These are phyloP conservation scores for Cephalotrichum gorgonifer DNA, from an alignment of 2,329 filamentous ascomycete genomes.

Conservation along the genomic window DNA sequence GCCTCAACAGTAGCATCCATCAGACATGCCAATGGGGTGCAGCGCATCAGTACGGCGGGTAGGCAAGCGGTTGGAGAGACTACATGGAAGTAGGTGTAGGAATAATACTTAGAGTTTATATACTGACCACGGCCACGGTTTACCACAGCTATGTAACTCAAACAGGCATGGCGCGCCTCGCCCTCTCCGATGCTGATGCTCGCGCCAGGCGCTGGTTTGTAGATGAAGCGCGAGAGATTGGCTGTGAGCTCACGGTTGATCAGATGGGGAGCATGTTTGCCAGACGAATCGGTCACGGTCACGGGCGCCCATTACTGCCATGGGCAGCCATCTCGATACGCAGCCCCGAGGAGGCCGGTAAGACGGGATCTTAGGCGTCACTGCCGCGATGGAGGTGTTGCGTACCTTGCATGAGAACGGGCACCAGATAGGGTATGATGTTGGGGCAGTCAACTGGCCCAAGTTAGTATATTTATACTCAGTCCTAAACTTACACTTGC, in stretches of 20 bases:
- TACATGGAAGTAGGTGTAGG: too few relatives aligned
- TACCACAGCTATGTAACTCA: conserved; percentile 31
- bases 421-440: conserved; percentile 57
- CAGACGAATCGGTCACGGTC: conserved; percentile 50
- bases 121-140: too few relatives aligned
- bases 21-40: too few relatives aligned
- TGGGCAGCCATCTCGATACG: conserved; percentile 60
- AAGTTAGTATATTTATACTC: conserved; percentile 32
- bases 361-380: conserved; percentile 67
- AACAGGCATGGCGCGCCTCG: conserved; percentile 67
- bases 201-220: conserved; percentile 67
- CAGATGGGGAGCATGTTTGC: conserved; percentile 73
- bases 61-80: too few relatives aligned
- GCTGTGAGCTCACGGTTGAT: conserved; percentile 59
- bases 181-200: conserved; percentile 62
- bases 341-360: conserved; percentile 58
- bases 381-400: conserved; percentile 64
- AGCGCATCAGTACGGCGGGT: too few relatives aligned
- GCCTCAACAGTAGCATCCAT: too few relatives aligned
- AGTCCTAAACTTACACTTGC: too few relatives aligned
- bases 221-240: conserved; percentile 47
- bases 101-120: too few relatives aligned
- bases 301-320: conserved; percentile 55
- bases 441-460: conserved; percentile 72
- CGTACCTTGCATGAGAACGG: conserved; percentile 45